phyloP scores from a whole-genome alignment of 2,329 filamentous ascomycete genomes.

The Hyphodiscus sp. region DNA sequence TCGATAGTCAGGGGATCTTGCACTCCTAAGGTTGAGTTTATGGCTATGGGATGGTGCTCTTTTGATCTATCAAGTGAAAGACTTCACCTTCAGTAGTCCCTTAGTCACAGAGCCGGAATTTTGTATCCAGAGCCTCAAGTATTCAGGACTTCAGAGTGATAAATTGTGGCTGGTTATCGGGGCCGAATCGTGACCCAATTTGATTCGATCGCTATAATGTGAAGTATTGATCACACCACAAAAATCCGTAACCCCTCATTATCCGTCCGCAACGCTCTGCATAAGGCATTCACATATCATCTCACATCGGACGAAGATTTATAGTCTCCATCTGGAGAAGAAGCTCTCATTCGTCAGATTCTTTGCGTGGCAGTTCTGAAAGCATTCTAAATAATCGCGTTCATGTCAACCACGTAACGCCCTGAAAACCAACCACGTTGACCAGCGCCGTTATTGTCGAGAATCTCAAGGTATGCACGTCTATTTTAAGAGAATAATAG shows the following conservation, averaged over 20 bases:
- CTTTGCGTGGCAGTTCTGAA: not conserved
- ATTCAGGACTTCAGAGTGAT: not conserved
- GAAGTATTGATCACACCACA: not conserved
- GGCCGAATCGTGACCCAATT: not conserved
- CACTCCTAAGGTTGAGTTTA: too few relatives aligned
- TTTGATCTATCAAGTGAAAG: too few relatives aligned
- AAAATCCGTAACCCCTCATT: not conserved
- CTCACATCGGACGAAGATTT: not conserved
- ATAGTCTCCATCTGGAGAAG: not conserved
- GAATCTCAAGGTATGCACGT: not conserved
- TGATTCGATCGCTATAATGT: not conserved
- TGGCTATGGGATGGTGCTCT: too few relatives aligned
- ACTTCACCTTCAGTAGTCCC: too few relatives aligned
- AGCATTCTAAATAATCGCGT: not conserved
- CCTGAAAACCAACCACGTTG: not conserved
- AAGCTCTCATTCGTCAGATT: not conserved
- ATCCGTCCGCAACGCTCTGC: not conserved
- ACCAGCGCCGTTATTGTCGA: not conserved
- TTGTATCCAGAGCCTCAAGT: not conserved
- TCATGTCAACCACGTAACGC: not conserved
- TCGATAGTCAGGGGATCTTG: too few relatives aligned
- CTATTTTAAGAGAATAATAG: not conserved
- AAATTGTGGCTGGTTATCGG: not conserved
- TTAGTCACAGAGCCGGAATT: not conserved
- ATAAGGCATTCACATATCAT: not conserved